Base-by-base conservation (phyloP, 2,329 filamentous ascomycete genomes). In the Fusarium metavorans region DNA sequence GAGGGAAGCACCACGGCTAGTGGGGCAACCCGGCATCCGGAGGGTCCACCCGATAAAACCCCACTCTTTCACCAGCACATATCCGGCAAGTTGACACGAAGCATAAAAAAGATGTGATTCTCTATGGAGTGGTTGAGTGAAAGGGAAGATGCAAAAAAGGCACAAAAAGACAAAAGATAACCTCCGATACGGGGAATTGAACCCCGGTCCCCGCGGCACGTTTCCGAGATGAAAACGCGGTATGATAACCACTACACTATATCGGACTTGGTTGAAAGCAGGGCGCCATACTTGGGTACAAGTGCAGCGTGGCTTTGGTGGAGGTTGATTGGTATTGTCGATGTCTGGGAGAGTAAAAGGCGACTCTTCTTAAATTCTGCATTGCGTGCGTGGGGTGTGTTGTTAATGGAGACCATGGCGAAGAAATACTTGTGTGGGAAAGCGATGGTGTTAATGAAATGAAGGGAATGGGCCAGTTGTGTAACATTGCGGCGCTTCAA, bases 231-330 rank as follows among this genome's bases (percentile, higher is more conserved):
- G 73, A 75, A 75, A 75, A 75, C 72, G 73, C 73, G 73, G 73
- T 64, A 75, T 76, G 73, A 63, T 75, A 73, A 66, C 73, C 73
- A 73, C 72, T 75, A 75, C 73, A 75, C 73, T 70, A 75, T 67
- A 71, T 70, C 73, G 73, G 73, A 75, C 43, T 48, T 72, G 13
- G 43, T 57, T 32, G 41, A 35, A 20, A 13, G 32, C 20, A 37
- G 7, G 11, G 18, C 20, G 20, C 23, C 13, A 30, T 20, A 35
- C 5, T 56, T 56, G 30, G 4, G 52, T 56, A 32, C 4, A 56
- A 14, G 7, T 56, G 5, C 30, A 23, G 48, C 23, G 2, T 23
- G 10, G 14, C 10, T 25, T 18, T 4, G 2, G 20, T 2, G 6
- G 20, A 20, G 41, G 13, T 14, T 23, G 41, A 2, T 6, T 8